Conservation (phyloP, 2,329 filamentous ascomycete species). For the Apiospora sp. region DNA sequence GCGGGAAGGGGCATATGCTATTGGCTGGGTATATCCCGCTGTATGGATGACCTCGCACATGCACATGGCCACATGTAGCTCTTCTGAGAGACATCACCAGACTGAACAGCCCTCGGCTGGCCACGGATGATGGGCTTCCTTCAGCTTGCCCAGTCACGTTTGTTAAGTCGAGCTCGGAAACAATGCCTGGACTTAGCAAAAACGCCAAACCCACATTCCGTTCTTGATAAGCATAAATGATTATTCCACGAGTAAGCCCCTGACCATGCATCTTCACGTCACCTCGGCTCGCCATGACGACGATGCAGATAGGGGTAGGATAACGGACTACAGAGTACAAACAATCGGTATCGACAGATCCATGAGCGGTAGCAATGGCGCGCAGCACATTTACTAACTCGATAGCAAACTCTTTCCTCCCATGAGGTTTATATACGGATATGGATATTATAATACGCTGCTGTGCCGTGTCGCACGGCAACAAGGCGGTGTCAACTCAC, state of each 20-base stretch:
- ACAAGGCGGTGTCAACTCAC: background rate
- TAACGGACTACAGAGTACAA: background rate
- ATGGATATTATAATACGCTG: background rate
- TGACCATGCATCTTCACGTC: background rate
- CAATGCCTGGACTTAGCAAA: background rate
- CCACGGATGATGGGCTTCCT: background rate
- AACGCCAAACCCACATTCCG: background rate
- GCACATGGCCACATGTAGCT: slow-evolving; percentile 14
- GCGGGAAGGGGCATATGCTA: background rate
- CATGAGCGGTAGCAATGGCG: background rate
- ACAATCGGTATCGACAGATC: background rate
- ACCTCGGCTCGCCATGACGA: background rate
- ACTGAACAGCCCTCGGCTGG: slow-evolving; percentile 13
- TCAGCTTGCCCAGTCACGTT: background rate
- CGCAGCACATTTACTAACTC: background rate
- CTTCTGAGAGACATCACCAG: slow-evolving; percentile 6
- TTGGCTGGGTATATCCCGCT: slow-evolving; percentile 17
- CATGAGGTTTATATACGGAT: background rate
- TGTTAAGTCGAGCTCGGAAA: background rate
- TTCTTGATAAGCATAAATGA: no score
- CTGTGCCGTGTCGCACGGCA: background rate
- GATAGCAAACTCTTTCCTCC: background rate
- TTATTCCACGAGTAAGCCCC: background rate
- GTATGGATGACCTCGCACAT: slow-evolving; percentile 11
- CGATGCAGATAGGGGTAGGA: background rate